Evolutionary conservation across 225 moss, liverwort and hornwort genomes (phyloP).

Genomic region (Bryoerythrophyllum caledonicum): DNA sequence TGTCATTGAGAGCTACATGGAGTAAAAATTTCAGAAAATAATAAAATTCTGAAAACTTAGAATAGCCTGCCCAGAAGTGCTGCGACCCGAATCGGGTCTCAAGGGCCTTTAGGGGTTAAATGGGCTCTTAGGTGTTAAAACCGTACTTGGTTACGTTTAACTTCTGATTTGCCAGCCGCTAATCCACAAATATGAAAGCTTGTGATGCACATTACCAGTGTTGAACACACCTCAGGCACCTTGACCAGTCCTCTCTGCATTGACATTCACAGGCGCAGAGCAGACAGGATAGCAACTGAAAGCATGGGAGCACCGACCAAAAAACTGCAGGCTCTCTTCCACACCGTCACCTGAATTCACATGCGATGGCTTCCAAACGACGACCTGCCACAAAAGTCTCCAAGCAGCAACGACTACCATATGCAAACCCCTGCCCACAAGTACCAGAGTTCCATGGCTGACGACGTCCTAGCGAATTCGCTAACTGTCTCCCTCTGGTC

Average conservation of each 20-base stretch:
- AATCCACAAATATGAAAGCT: background rate
- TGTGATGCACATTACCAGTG: too few species aligned
- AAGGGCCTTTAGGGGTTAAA: too few species aligned
- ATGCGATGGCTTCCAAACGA: constrained; percentile 24
- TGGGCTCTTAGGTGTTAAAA: too few species aligned
- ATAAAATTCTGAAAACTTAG: too few species aligned
- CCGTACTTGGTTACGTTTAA: too few species aligned
- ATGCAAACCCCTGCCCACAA: constrained; percentile 29
- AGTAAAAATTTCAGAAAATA: too few species aligned
- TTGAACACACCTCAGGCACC: background rate
- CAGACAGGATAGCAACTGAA: constrained; percentile 25
- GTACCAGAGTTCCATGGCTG: background rate
- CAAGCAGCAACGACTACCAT: background rate
- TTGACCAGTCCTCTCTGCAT: background rate
- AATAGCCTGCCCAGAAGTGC: too few species aligned
- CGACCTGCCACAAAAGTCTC: background rate
- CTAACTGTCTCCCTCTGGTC: background rate
- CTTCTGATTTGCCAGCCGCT: background rate
- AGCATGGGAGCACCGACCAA: constrained; percentile 40
- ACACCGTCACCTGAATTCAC: constrained; percentile 19
- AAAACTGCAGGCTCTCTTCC: background rate
- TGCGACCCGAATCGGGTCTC: too few species aligned
- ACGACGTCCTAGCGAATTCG: too few species aligned
- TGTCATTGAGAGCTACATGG: too few species aligned
- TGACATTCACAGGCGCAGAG: constrained; percentile 14